Conservation (phyloP, 2,329 filamentous ascomycete species). For the Pestalotiopsis sp. region DNA sequence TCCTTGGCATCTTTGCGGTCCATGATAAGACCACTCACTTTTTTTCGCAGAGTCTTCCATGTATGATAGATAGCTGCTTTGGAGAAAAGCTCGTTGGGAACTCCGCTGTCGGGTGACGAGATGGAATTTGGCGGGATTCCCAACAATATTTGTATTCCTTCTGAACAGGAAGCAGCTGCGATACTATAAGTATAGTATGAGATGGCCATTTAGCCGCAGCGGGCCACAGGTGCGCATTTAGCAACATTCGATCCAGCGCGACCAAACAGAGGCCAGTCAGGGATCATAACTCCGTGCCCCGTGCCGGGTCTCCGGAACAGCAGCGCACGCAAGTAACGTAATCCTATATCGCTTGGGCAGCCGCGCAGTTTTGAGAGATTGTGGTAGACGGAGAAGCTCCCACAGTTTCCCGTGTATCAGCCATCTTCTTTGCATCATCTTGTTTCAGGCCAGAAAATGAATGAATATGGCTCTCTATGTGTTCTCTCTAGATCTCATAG, state of each 20-base stretch:
- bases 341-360: background rate
- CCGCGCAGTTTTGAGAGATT: background rate
- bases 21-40: background rate
- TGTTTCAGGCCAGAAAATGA: no score
- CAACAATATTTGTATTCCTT: background rate
- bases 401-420: no score
- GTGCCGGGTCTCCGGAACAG: background rate
- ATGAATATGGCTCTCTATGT: no score
- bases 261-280: background rate
- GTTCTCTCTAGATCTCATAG: no score
- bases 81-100: background rate
- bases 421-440: no score
- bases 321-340: background rate
- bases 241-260: background rate
- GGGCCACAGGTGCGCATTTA: background rate
- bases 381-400: no score
- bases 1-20: background rate
- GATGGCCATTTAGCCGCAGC: background rate
- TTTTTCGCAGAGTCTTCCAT: background rate
- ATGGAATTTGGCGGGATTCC: background rate
- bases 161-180: background rate
- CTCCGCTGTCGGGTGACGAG: background rate
- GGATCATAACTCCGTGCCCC: background rate
- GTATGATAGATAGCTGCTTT: background rate
- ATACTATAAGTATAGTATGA: background rate